These are phyloP conservation scores for Diaporthe batatas DNA, from an alignment of 2,329 filamentous ascomycete species.

Conservation along the genomic window DNA sequence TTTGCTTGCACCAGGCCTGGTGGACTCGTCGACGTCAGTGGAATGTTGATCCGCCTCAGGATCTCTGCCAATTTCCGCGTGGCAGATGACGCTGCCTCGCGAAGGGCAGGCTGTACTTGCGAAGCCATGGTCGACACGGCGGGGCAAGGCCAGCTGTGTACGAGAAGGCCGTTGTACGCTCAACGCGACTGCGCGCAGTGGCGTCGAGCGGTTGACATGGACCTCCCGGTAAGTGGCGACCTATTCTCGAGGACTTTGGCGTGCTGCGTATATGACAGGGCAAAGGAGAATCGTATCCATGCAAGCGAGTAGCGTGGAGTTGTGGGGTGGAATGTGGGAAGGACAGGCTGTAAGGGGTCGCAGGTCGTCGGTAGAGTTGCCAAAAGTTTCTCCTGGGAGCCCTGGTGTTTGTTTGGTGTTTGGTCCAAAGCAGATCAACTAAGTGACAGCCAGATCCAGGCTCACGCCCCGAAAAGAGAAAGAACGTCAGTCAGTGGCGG, in stretches of 20 bases:
- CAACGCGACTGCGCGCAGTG: constrained; percentile 40
- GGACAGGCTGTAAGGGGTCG: background rate
- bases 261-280: background rate
- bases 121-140: constrained; percentile 56
- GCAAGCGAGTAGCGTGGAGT: constrained; percentile 1
- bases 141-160: constrained; percentile 39
- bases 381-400: background rate
- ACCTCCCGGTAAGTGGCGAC: background rate
- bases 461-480: background rate
- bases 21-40: constrained; percentile 70
- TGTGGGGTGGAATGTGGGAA: background rate
- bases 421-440: background rate
- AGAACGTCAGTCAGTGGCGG: constrained; percentile 6
- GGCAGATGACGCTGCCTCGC: constrained; percentile 51
- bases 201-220: constrained; percentile 32
- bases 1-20: constrained; percentile 73
- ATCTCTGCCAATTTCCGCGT: constrained; percentile 55
- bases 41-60: constrained; percentile 70
- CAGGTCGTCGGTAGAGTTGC: background rate
- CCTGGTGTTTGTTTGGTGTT: background rate
- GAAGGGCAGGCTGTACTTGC: constrained; percentile 50
- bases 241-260: background rate
- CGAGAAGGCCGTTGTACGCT: background rate
- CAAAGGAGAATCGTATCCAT: constrained; percentile 9
- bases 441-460: constrained; percentile 5